phyloP scores from a whole-genome alignment of 345 rosid species.

The Combretum micranthum region DNA sequence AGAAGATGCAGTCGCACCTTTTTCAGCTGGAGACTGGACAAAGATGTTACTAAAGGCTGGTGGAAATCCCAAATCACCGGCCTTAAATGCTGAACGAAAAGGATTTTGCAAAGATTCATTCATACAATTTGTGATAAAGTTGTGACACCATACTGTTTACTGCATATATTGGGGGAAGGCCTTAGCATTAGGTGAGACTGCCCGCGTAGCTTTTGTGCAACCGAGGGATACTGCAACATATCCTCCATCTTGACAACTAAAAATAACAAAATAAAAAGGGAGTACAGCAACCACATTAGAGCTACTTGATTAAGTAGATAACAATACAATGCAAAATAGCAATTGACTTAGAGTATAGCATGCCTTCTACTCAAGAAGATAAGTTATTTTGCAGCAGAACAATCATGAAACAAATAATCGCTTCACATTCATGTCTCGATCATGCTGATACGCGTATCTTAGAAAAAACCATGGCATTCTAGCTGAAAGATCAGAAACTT shows the following conservation, averaged over 20 bases:
- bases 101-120: slow-evolving; percentile 28
- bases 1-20: slow-evolving; percentile 15
- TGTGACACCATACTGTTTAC: neutral
- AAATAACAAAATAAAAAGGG: slow-evolving; percentile 14
- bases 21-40: slow-evolving; percentile 39
- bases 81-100: slow-evolving; percentile 19
- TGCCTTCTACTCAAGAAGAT: no score
- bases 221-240: slow-evolving; percentile 49
- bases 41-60: slow-evolving; percentile 22
- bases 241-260: slow-evolving; percentile 40
- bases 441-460: no score
- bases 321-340: no score
- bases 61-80: slow-evolving; percentile 18
- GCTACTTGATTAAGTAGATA: no score
- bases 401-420: no score
- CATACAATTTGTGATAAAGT: slow-evolving; percentile 14
- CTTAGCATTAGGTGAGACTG: slow-evolving; percentile 34
- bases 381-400: no score
- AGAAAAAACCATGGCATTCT: no score
- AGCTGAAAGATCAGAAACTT: no score
- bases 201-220: slow-evolving; percentile 44
- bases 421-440: no score
- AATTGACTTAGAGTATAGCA: no score
- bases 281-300: neutral
- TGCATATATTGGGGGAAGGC: slow-evolving; percentile 26